Evolutionary conservation across 139 green algal species (phyloP), one percentile per base, ranked within the genome.

Genomic region (Spirogloea muscicola): DNA sequence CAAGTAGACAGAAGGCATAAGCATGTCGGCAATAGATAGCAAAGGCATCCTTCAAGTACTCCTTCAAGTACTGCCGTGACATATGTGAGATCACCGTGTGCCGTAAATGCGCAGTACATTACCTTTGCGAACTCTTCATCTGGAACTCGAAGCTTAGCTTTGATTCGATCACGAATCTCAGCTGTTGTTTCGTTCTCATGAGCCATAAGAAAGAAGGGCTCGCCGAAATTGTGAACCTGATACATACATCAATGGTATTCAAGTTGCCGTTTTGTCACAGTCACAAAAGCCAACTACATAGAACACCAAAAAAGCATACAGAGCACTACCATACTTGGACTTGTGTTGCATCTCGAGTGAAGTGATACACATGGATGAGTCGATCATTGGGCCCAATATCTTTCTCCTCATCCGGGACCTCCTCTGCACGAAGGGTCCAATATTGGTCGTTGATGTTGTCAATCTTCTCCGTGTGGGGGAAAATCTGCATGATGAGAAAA

Each of bases 181-280:
- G 49, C 85, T 34, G 97, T 46, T 0, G 90, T 96, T 74, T 98
- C 93, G 4, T 67, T 64, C 10, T 79, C 67, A 0, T 41, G 51
- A 3, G 97, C 70, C 2, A 72, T 63, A 36, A 98, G 48, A 37
- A 96, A 66, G 72, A 98, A 91, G 2, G 93, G 94, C 40, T 97
- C 91, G 1, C 91, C 90, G 80, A 96, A 98, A 13, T 84, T 77
- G 1, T 86, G 74, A 6, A 84, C 33, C 76, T 63, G 75, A 5
- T 64, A 31, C 38, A 6, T 66, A n/a, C n/a, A n/a, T n/a, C n/a
- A n/a, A n/a, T n/a, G n/a, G n/a, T n/a, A n/a, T n/a, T n/a, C n/a
- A n/a, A n/a, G n/a, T n/a, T n/a, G n/a, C n/a, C n/a, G n/a, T n/a
- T n/a, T n/a, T n/a, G n/a, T n/a, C n/a, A n/a, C n/a, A n/a, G n/a